phyloP scores from a whole-genome alignment of 495 filamentous ascomycete genomes.

The Letharia columbiana region DNA sequence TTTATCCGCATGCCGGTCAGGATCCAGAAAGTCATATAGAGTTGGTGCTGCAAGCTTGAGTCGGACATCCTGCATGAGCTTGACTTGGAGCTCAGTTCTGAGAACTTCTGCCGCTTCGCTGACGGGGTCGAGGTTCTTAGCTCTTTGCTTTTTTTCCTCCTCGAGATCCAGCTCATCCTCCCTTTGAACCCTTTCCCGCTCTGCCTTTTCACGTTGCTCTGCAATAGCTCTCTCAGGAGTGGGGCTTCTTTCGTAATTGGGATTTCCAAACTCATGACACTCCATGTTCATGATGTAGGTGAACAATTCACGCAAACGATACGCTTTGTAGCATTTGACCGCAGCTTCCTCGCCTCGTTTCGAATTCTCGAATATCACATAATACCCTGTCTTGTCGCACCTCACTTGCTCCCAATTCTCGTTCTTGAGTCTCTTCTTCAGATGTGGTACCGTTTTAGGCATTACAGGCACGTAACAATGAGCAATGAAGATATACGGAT shows the following conservation, averaged over 20 bases:
- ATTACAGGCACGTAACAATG: constrained; percentile 83
- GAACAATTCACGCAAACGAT: constrained; percentile 72
- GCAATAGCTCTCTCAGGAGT: constrained; percentile 44
- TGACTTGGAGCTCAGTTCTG: constrained; percentile 70
- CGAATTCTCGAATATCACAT: constrained; percentile 75
- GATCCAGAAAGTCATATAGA: constrained; percentile 79
- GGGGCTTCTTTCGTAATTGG: constrained; percentile 54
- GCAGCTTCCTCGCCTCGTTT: constrained; percentile 68
- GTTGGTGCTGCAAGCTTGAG: constrained; percentile 71
- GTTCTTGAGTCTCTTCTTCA: constrained; percentile 75
- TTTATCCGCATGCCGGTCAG: constrained; percentile 64
- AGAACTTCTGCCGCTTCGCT: constrained; percentile 68
- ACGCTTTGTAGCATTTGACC: constrained; percentile 61
- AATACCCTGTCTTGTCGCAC: constrained; percentile 80
- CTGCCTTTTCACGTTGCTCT: constrained; percentile 48
- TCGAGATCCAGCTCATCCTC: constrained; percentile 72
- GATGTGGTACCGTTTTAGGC: constrained; percentile 68
- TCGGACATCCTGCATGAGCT: constrained; percentile 77
- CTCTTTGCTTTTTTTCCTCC: constrained; percentile 76
- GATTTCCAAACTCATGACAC: constrained; percentile 61
- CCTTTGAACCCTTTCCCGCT: constrained; percentile 48
- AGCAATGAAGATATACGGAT: constrained; percentile 89
- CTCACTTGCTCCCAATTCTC: constrained; percentile 70
- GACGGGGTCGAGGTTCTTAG: constrained; percentile 78
- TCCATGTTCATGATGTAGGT: constrained; percentile 92